These are phyloP conservation scores for Fragaria vesca DNA, from an alignment of 306 rosid genomes.

Conservation along the genomic window DNA sequence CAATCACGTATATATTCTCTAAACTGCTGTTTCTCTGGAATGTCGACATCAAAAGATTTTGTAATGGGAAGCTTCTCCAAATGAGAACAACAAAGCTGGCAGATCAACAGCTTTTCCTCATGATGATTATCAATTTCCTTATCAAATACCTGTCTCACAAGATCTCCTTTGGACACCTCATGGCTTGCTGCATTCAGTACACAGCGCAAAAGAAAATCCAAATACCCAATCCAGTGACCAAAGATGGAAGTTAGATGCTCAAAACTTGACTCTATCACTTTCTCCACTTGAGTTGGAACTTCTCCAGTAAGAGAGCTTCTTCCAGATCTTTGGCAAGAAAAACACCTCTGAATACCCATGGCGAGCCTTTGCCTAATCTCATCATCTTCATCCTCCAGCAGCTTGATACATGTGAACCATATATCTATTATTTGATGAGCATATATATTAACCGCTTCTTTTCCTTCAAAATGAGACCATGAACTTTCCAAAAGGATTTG, in stretches of 20 bases:
- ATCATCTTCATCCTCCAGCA: constrained; percentile 94
- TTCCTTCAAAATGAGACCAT: constrained; percentile 34
- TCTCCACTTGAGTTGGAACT: constrained; percentile 85
- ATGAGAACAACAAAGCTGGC: constrained; percentile 83
- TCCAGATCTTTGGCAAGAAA: constrained; percentile 37
- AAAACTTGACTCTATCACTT: constrained; percentile 72
- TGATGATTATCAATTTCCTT: constrained; percentile 95
- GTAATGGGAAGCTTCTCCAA: constrained; percentile 60
- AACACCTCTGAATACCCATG: constrained; percentile 67
- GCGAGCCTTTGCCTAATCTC: constrained; percentile 62
- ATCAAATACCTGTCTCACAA: constrained; percentile 84
- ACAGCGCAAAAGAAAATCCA: constrained; percentile 57
- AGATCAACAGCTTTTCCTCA: constrained; percentile 83
- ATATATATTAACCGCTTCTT: constrained; percentile 55
- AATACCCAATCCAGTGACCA: constrained; percentile 84
- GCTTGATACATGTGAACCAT: constrained; percentile 86
- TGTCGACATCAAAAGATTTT: constrained; percentile 34
- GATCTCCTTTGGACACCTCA: constrained; percentile 57
- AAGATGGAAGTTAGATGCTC: constrained; percentile 73
- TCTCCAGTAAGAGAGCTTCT: constrained; percentile 36
- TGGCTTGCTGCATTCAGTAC: constrained; percentile 47
- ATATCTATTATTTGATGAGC: constrained; percentile 64
- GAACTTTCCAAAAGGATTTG: constrained; percentile 37
- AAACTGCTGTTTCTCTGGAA: constrained; percentile 38
- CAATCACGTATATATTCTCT: constrained; percentile 46